Evolutionary conservation across 108 stramenopile species (phyloP), one percentile per base, ranked within the genome.

Genomic region (Fragilaria crotonensis): DNA sequence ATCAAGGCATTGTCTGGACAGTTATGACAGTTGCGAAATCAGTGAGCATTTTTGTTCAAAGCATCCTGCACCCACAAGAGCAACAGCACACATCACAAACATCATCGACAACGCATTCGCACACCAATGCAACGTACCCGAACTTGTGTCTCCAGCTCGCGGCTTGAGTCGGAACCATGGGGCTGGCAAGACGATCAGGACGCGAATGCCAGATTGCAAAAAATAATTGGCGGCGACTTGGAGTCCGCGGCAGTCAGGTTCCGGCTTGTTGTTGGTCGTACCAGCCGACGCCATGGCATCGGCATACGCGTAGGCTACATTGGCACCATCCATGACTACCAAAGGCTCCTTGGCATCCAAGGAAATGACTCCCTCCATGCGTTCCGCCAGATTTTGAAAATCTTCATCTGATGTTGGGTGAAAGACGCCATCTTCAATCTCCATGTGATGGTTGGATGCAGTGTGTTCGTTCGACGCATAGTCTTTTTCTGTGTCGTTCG

Each of bases 241-340:
- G 46, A 88, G 85, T 9, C 84, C 90, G 2, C 48, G 48, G 2
- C 75, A 68, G 57, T 87, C 76, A 21, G 86, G 83, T 57, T 90
- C 51, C 36, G 4, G 60, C 27, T 60, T 48, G n/a, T 52, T 5
- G 20, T 56, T 47, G 33, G 28, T 44, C 50, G 33, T 49, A 45
- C 26, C 31, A 23, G 20, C 27, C 18, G 25, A 20, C 20, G 21
- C 17, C 20, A 56, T 32, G 51, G 79, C 77, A n/a, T 76, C 66
- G 11, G 76, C 79, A 54, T 91, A 91, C n/a, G 72, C 72, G 59
- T 91, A 81, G 23, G 89, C 84, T 17, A 91, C 70, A 57, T 91
- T 91, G 57, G 89, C 89, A 31, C 85, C 89, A 54, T 91, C 89
- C 20, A 91, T 70, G 19, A 91, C 89, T 21, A 91, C 73, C 44